Conservation (phyloP, 2,329 filamentous ascomycete genomes). For the Sclerotinia borealis region DNA sequence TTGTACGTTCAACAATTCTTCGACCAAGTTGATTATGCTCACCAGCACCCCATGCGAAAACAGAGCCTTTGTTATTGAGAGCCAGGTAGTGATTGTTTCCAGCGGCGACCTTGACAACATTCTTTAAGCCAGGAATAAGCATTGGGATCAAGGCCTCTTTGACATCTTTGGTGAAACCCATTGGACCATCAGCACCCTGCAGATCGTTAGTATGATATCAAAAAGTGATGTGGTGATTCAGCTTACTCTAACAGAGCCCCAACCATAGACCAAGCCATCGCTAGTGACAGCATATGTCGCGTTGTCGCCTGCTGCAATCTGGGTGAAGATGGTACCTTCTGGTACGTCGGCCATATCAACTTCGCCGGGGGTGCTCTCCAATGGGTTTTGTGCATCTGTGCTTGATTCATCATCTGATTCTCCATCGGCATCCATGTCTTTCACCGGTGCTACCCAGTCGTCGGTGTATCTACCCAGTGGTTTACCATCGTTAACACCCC, state of each 20-base stretch:
- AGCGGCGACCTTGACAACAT: slow-evolving; percentile 46
- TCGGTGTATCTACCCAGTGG: slow-evolving; percentile 70
- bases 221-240: neutral
- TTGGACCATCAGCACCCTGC: slow-evolving; percentile 55
- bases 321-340: slow-evolving; percentile 51
- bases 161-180: slow-evolving; percentile 41
- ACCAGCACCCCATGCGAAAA: slow-evolving; percentile 60
- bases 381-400: slow-evolving; percentile 58
- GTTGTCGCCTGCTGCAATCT: slow-evolving; percentile 68
- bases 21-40: slow-evolving; percentile 59
- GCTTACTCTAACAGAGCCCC: slow-evolving; percentile 70
- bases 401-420: slow-evolving; percentile 41
- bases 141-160: slow-evolving; percentile 29
- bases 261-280: slow-evolving; percentile 72
- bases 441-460: slow-evolving; percentile 55
- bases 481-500: slow-evolving; percentile 82
- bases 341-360: slow-evolving; percentile 51
- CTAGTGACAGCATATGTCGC: slow-evolving; percentile 70
- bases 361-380: slow-evolving; percentile 40
- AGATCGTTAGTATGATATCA: slow-evolving; percentile 13
- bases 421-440: slow-evolving; percentile 44
- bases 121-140: slow-evolving; percentile 50
- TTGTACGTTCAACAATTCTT: slow-evolving; percentile 25
- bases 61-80: slow-evolving; percentile 50
- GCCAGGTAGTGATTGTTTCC: slow-evolving; percentile 54